A percentile compares a stretch with the other conserved stretches of the same genome.
Evolutionary conservation across 495 filamentous ascomycete species (phyloP).

Genomic region (Talaromyces thailandensis): DNA sequence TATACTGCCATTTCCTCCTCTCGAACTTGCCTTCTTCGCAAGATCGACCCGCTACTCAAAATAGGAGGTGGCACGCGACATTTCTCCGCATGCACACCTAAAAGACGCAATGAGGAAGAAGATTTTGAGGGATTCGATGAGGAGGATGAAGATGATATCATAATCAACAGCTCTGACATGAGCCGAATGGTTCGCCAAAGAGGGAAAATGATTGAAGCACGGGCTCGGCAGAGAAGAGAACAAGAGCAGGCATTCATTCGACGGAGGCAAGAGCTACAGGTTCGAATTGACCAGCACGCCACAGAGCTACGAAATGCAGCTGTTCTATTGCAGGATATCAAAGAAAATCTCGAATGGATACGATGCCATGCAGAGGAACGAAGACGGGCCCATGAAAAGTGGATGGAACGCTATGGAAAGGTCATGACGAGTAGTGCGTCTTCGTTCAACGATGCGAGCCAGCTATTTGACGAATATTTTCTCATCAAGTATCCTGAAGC

Average conservation of each 20-base stretch:
- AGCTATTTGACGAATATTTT: not conserved
- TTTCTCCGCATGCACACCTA: slow-evolving; percentile 1
- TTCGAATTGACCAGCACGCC: not conserved
- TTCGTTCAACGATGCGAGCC: not conserved
- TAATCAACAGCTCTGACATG: slow-evolving; percentile 5
- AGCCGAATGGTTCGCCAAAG: slow-evolving; percentile 4
- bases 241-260: not conserved
- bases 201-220: not conserved
- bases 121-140: slow-evolving; percentile 8
- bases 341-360: not conserved
- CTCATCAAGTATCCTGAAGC: not conserved
- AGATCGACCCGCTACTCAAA: not conserved
- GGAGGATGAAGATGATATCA: not conserved
- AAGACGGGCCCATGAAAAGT: not conserved
- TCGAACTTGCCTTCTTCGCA: not conserved
- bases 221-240: not conserved
- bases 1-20: not conserved
- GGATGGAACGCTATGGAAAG: not conserved
- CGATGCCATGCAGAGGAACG: not conserved
- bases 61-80: not conserved
- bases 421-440: not conserved
- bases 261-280: not conserved
- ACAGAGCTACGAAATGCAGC: not conserved
- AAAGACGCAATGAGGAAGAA: not conserved
- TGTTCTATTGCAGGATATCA: not conserved